Base-by-base conservation (phyloP, 139 green algal genomes). In the Chlorella vulgaris region DNA sequence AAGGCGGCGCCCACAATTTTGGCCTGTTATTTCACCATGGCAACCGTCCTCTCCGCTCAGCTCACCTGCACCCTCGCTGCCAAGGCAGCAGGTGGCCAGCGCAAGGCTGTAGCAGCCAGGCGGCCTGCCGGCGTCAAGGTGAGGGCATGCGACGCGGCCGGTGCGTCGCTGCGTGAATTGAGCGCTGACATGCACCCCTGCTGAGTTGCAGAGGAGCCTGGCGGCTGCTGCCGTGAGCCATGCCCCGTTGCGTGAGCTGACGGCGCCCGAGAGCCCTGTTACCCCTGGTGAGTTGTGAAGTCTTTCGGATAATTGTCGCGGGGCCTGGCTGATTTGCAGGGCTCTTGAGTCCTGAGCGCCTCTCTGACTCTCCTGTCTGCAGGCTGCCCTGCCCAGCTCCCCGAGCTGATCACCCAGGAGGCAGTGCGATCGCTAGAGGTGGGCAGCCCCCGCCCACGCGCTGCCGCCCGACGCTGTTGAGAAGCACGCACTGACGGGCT, bases 391-490 rank as follows among this genome's bases (percentile, higher is more conserved):
- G 10, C 60, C 13, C 43, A 31, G 7, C 39, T 80, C 22, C 75
- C 82, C 21, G 74, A 87, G 55, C 74, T 94, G 38, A 93, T 95
- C 69, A 88, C 80, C 76, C 84, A 89, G 40, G 91, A 95, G 84
- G 61, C 90, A 21, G 89, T 95, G 7, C 76, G 82, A n/a, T 42
- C 78, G 7, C 85, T 95, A 24, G 91, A 96, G 91, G 91, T 94
- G 70, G n/a, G n/a, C n/a, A n/a, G n/a, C n/a, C n/a, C n/a, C n/a
- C n/a, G n/a, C n/a, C n/a, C n/a, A n/a, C n/a, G n/a, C n/a, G n/a
- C n/a, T n/a, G n/a, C n/a, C n/a, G n/a, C n/a, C n/a, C n/a, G n/a
- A n/a, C n/a, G n/a, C n/a, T n/a, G n/a, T n/a, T n/a, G n/a, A n/a
- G n/a, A n/a, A n/a, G n/a, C n/a, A n/a, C n/a, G n/a, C n/a, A n/a